These are phyloP conservation scores for Calocybe gambosa DNA, from an alignment of 1,284 basidiomycete genomes.

Conservation along the genomic window DNA sequence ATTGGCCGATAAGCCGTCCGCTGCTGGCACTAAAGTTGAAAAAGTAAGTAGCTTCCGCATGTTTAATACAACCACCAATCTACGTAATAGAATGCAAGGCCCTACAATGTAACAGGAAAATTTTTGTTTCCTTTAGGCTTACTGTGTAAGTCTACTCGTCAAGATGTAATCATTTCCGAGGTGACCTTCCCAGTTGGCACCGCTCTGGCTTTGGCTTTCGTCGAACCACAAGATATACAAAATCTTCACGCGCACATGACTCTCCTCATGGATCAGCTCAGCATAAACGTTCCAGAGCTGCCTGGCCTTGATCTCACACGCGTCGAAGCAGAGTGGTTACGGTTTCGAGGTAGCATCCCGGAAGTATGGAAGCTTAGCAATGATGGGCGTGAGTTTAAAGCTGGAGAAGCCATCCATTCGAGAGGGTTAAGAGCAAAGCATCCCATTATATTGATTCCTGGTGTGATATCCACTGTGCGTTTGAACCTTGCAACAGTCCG, in stretches of 20 bases:
- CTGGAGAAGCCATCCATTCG: constrained; percentile 66
- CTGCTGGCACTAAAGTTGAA: not conserved
- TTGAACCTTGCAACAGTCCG: not conserved
- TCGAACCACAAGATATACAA: constrained; percentile 57
- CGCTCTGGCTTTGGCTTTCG: constrained; percentile 52
- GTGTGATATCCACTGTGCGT: constrained; percentile 69
- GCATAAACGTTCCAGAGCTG: constrained; percentile 48
- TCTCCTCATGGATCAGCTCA: constrained; percentile 53
- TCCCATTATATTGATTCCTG: constrained; percentile 79
- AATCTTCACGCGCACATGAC: constrained; percentile 47
- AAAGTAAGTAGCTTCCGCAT: not conserved
- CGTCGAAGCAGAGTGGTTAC: constrained; percentile 63
- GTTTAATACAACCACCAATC: not conserved
- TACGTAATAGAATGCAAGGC: constrained; percentile 9
- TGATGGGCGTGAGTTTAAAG: constrained; percentile 79
- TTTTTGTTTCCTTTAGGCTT: constrained; percentile 35
- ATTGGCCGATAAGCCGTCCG: not conserved
- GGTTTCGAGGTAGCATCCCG: constrained; percentile 58
- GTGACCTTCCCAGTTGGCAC: constrained; percentile 46
- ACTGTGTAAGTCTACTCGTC: constrained; percentile 22
- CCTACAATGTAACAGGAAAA: constrained; percentile 22
- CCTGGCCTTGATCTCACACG: constrained; percentile 59
- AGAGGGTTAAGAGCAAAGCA: constrained; percentile 67
- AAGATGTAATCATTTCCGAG: constrained; percentile 5
- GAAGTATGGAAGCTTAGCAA: constrained; percentile 78